Base-by-base conservation (phyloP, 2,329 filamentous ascomycete species). In the Colletotrichum spinosum region DNA sequence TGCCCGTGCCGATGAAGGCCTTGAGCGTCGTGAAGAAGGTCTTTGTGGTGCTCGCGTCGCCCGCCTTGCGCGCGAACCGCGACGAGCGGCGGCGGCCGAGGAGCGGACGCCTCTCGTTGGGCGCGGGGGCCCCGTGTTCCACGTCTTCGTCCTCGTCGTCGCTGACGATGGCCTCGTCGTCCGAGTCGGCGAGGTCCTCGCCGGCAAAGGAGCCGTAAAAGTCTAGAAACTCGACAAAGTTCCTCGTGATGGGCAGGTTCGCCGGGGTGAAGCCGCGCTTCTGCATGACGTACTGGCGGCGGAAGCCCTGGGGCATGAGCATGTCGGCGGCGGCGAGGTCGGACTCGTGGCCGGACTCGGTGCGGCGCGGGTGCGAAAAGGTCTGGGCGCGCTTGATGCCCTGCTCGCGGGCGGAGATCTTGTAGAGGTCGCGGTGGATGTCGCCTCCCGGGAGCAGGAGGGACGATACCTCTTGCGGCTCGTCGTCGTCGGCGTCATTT, bases 1-100 rank as follows among this genome's bases (percentile, higher is more conserved):
- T 93, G 67, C 91, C 91, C 0, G 91, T 94, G 52, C 91, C 91
- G 55, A 94, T 86, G 71, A 94, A 94, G 1, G 91, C 91, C 75
- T 94, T 94, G 55, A 94, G 80, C 9, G 93, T 81, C 0, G 91
- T 94, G 75, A 93, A 93, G 77, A 94, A 94, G 0, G 91, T 90
- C 78, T 92, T 91, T 44, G 85, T 78, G n/a, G 86, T 90, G 56
- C 86, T 85, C 2, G 91, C 90, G 71, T 91, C 88, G 17, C 89
- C 90, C 10, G 69, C 66, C 76, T 80, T 50, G 53, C 73, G 70
- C 54, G 72, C 57, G 38, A 67, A 72, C 25, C 83, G 78, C 2
- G 86, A 83, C 69, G 81, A 87, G 72, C 80, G 84, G 12, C 86
- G 81, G 37, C 84, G 81, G 6, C 80, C 79, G n/a, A 91, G 80